Conservation (phyloP, 495 filamentous ascomycete genomes). For the Aspergillus hancockii region DNA sequence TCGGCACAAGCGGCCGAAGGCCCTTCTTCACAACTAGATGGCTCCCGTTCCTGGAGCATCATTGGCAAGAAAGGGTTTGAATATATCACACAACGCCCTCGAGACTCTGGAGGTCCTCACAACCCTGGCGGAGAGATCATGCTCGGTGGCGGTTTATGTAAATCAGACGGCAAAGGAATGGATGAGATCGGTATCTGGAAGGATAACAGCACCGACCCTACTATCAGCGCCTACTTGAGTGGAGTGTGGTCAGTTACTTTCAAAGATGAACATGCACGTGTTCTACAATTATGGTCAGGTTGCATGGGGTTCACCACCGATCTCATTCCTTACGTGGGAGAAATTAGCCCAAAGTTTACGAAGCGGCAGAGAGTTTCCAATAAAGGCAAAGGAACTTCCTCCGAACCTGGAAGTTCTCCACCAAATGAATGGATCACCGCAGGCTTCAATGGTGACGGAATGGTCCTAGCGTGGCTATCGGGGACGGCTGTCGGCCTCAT, state of each 20-base stretch:
- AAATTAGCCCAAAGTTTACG: slow-evolving; percentile 31
- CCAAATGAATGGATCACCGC: slow-evolving; percentile 46
- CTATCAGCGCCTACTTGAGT: slow-evolving; percentile 13
- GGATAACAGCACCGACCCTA: slow-evolving; percentile 27
- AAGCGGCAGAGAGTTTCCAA: slow-evolving; percentile 14
- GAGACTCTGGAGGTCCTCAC: slow-evolving; percentile 14
- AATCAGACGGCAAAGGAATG: slow-evolving; percentile 25
- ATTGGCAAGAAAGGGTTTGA: slow-evolving; percentile 35
- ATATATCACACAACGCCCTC: slow-evolving; percentile 33
- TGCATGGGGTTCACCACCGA: slow-evolving; percentile 49
- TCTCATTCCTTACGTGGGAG: slow-evolving; percentile 48
- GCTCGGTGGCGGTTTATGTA: slow-evolving; percentile 37
- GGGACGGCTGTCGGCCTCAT: slow-evolving; percentile 21
- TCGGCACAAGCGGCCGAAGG: slow-evolving; percentile 33
- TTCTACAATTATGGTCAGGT: slow-evolving; percentile 41
- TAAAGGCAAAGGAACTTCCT: neutral
- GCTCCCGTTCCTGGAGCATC: slow-evolving; percentile 34
- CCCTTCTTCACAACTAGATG: slow-evolving; percentile 15
- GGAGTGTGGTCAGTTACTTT: slow-evolving; percentile 12
- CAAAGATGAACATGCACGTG: slow-evolving; percentile 1
- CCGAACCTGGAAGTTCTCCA: neutral
- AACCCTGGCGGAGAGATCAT: slow-evolving; percentile 32
- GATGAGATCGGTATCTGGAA: slow-evolving; percentile 33
- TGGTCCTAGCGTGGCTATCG: slow-evolving; percentile 33
- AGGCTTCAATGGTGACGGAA: slow-evolving; percentile 50